These are phyloP conservation scores for Bipolaris gigantea DNA, from an alignment of 2,329 filamentous ascomycete genomes.

Conservation along the genomic window DNA sequence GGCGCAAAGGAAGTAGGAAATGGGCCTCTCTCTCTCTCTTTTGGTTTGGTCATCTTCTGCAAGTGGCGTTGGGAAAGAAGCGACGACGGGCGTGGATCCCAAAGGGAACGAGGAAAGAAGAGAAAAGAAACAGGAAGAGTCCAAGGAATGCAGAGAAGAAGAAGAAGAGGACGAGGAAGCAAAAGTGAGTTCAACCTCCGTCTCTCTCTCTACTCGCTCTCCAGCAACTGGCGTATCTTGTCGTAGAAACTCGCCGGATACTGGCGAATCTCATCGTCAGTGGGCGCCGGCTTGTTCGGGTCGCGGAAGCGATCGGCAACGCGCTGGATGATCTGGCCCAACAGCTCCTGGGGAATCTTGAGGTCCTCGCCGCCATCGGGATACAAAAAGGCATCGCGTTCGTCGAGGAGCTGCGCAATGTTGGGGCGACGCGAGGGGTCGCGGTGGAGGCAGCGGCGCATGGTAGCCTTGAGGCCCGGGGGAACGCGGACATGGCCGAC, in stretches of 20 bases:
- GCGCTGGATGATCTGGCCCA: conserved; percentile 61
- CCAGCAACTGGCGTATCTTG: conserved; percentile 50
- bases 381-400: conserved; percentile 60
- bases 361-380: conserved; percentile 59
- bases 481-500: conserved; percentile 65
- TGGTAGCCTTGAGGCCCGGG: conserved; percentile 57
- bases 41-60: background rate
- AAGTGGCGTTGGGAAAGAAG: background rate
- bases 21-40: no score
- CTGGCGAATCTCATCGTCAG: conserved; percentile 56
- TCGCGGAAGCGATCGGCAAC: conserved; percentile 63
- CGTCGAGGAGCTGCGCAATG: conserved; percentile 58
- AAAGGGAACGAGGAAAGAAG: background rate
- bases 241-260: conserved; percentile 54
- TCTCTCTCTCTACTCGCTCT: conserved; percentile 19
- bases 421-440: conserved; percentile 60
- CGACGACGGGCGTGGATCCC: background rate
- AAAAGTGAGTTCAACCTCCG: background rate
- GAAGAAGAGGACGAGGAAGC: background rate
- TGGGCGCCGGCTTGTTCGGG: conserved; percentile 55
- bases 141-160: background rate
- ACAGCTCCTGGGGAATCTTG: conserved; percentile 56
- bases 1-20: background rate
- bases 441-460: conserved; percentile 61
- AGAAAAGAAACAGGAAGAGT: no score